phyloP scores from a whole-genome alignment of 1,139 yeast species.

The Yamadazyma conglobata region DNA sequence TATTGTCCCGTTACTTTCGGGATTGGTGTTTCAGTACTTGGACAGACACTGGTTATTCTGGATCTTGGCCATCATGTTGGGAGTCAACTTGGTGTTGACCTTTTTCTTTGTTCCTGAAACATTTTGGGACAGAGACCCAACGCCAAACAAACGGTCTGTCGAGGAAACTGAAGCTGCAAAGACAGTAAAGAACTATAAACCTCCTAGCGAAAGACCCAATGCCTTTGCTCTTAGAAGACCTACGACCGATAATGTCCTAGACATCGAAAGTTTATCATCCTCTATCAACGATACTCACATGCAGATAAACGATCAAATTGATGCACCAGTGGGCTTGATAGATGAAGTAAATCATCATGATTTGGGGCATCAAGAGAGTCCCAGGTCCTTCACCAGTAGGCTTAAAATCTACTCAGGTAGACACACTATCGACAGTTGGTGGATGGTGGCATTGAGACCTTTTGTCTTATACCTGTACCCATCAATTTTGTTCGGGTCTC shows the following conservation, averaged over 20 bases:
- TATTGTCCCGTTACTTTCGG: constrained; percentile 54
- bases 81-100: constrained; percentile 42
- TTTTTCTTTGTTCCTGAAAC: constrained; percentile 63
- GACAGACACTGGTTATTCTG: constrained; percentile 63
- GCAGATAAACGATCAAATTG: constrained; percentile 4
- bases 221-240: constrained; percentile 26
- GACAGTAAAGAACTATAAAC: constrained; percentile 28
- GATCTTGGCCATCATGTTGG: constrained; percentile 54
- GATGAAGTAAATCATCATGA: constrained; percentile 4
- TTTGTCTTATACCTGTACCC: constrained; percentile 52
- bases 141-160: constrained; percentile 45
- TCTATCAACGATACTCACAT: constrained; percentile 14
- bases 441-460: constrained; percentile 58
- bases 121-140: constrained; percentile 59
- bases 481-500: constrained; percentile 49
- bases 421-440: constrained; percentile 49
- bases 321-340: constrained; percentile 20
- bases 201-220: constrained; percentile 31
- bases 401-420: constrained; percentile 40
- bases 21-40: constrained; percentile 46
- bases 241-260: constrained; percentile 16
- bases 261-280: constrained; percentile 19
- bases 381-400: constrained; percentile 12
- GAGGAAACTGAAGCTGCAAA: constrained; percentile 50
- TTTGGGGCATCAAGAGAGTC: constrained; percentile 10